A percentile compares a stretch with the other conserved stretches of the same genome.
phyloP scores from a whole-genome alignment of 441 rosid species.

The Iberis amara region DNA sequence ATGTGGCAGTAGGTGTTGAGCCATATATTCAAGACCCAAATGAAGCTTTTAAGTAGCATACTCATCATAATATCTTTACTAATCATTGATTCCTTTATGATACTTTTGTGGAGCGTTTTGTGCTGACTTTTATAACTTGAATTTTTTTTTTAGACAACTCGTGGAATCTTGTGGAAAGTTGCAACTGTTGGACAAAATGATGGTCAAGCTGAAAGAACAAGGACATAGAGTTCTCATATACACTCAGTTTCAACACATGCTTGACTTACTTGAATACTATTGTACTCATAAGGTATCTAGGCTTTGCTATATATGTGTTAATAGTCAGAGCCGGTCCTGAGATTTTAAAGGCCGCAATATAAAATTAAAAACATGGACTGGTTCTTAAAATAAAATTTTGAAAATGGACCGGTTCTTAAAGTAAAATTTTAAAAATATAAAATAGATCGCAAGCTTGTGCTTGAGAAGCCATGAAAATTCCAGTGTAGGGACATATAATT shows the following conservation, averaged over 20 bases:
- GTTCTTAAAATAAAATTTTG: too few species aligned
- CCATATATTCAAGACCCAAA: slow-evolving; percentile 45
- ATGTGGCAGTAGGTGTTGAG: slow-evolving; percentile 72
- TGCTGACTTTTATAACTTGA: not conserved
- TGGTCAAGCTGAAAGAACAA: slow-evolving; percentile 84
- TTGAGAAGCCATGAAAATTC: too few species aligned
- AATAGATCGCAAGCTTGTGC: too few species aligned
- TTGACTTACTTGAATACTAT: slow-evolving; percentile 80
- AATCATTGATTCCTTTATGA: not conserved
- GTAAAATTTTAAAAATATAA: too few species aligned
- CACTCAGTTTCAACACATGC: slow-evolving; percentile 83
- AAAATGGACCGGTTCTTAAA: too few species aligned
- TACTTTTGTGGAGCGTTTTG: not conserved
- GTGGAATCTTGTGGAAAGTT: slow-evolving; percentile 73
- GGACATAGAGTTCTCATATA: slow-evolving; percentile 93
- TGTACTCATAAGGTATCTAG: slow-evolving; percentile 50
- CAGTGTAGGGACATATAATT: too few species aligned
- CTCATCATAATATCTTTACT: not conserved
- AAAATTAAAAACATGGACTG: too few species aligned
- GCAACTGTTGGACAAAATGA: slow-evolving; percentile 78
- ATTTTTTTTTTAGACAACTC: slow-evolving; percentile 46
- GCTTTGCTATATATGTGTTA: slow-evolving; percentile 2
- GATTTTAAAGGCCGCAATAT: too few species aligned
- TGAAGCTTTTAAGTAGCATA: slow-evolving; percentile 58
- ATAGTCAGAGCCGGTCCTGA: too few species aligned